Conservation (phyloP, 2,329 filamentous ascomycete genomes). For the Plenodomus lindquistii region DNA sequence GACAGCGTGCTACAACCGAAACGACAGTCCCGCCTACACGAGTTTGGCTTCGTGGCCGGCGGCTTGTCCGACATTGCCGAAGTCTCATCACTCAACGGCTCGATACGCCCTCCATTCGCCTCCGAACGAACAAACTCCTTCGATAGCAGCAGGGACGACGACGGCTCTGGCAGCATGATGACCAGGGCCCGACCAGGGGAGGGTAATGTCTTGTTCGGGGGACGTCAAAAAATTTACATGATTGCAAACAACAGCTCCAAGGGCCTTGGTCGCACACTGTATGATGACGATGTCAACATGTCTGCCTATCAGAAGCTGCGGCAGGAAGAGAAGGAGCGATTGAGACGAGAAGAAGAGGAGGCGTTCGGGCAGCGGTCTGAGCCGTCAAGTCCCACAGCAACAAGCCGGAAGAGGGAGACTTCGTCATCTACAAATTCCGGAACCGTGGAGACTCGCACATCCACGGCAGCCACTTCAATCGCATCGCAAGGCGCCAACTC, state of each 20-base stretch:
- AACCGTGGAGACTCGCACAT: conserved; percentile 68
- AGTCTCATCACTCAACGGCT: conserved; percentile 70
- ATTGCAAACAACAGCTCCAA: conserved; percentile 62
- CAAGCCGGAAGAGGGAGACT: conserved; percentile 78
- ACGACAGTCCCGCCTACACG: conserved; percentile 74
- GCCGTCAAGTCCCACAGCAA: conserved; percentile 58
- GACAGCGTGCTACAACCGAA: conserved; percentile 88
- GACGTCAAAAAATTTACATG: conserved; percentile 93
- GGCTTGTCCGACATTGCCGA: conserved; percentile 85
- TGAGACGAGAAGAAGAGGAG: conserved; percentile 33
- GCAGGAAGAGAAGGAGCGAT: conserved; percentile 55
- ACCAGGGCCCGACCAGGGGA: conserved; percentile 78
- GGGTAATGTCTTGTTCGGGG: conserved; percentile 91
- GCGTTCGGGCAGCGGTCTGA: conserved; percentile 47
- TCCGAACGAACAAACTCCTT: conserved; percentile 68
- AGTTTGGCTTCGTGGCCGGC: conserved; percentile 66
- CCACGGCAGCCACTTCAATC: conserved; percentile 86
- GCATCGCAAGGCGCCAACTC: conserved; percentile 66
- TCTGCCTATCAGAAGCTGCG: conserved; percentile 83
- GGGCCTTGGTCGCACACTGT: conserved; percentile 64
- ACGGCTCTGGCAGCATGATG: conserved; percentile 79
- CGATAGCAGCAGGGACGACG: conserved; percentile 65
- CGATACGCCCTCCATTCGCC: conserved; percentile 61
- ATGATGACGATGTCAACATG: conserved; percentile 82
- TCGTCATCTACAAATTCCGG: conserved; percentile 80